Percentiles rank a stretch among this genome's conserved stretches.
Evolutionary conservation across 768 basidiomycete genomes (phyloP).

Genomic region (Pleurotus sapidus): DNA sequence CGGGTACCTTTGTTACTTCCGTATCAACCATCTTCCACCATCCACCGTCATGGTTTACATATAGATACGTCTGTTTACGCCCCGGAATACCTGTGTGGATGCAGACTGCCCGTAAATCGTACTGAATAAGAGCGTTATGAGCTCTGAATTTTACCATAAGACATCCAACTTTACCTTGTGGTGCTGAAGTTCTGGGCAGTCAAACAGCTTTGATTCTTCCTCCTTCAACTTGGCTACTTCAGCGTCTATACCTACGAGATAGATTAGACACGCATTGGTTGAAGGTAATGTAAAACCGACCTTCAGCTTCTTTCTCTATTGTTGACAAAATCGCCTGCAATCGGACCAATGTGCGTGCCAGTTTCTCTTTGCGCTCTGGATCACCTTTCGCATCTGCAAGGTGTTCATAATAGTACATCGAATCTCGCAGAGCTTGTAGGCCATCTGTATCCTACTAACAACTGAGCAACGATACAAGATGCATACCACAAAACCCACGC

Average conservation of each 20-base stretch:
- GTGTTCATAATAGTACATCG: conserved; percentile 70
- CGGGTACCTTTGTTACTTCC: conserved; percentile 56
- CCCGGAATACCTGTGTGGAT: conserved; percentile 78
- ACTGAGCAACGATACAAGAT: neutral
- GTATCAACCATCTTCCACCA: conserved; percentile 87
- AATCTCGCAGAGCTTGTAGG: conserved; percentile 55
- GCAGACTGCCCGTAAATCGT: conserved; percentile 77
- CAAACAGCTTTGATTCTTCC: conserved; percentile 45
- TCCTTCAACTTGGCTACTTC: conserved; percentile 41
- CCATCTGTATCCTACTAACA: neutral
- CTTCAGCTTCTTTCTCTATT: conserved; percentile 51
- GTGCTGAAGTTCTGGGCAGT: conserved; percentile 64
- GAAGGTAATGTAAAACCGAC: conserved; percentile 28
- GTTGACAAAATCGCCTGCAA: conserved; percentile 49
- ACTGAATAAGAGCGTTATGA: conserved; percentile 37
- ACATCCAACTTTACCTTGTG: conserved; percentile 41
- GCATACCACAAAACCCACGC: conserved; percentile 40
- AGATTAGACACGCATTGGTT: neutral
- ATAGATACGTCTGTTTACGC: conserved; percentile 75
- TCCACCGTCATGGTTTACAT: conserved; percentile 56
- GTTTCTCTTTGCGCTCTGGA: conserved; percentile 37
- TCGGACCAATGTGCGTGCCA: conserved; percentile 45
- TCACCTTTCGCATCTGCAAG: conserved; percentile 51
- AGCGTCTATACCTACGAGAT: conserved; percentile 47
- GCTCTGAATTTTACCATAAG: neutral